Percentiles rank a stretch among this genome's conserved stretches.
Conservation (phyloP, 2,329 filamentous ascomycete species). For the Xylariaceae sp. region DNA sequence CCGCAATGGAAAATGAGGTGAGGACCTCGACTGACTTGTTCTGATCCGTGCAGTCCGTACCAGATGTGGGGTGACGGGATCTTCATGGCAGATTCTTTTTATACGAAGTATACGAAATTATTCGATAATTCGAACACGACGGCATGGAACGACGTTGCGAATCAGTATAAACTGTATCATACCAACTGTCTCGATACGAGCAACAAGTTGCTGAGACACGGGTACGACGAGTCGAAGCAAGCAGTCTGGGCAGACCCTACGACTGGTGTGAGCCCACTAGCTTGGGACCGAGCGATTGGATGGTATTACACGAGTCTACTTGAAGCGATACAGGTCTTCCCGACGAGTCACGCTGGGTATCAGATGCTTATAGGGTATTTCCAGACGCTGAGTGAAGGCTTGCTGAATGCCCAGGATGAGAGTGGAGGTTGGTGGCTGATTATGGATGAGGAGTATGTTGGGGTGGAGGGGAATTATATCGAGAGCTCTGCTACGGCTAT, state of each 20-base stretch:
- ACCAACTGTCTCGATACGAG: conserved; percentile 32
- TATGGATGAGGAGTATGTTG: conserved; percentile 37
- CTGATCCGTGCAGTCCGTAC: conserved; percentile 34
- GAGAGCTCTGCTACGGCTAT: conserved; percentile 59
- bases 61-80: conserved; percentile 59
- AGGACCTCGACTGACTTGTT: too few species aligned
- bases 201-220: conserved; percentile 47
- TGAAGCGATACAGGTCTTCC: conserved; percentile 45
- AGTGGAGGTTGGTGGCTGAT: conserved; percentile 61
- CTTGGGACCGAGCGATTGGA: conserved; percentile 50
- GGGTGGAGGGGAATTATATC: conserved; percentile 54
- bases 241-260: conserved; percentile 47
- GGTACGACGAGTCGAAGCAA: conserved; percentile 46
- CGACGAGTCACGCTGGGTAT: conserved; percentile 35
- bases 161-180: conserved; percentile 44
- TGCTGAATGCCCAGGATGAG: conserved; percentile 42
- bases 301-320: conserved; percentile 51
- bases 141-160: conserved; percentile 43
- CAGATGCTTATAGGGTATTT: conserved; percentile 39
- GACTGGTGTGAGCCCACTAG: conserved; percentile 47
- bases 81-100: conserved; percentile 48
- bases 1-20: too few species aligned
- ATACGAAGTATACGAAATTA: conserved; percentile 38
- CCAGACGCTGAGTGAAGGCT: conserved; percentile 38
- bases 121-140: conserved; percentile 38